Percentiles rank a stretch among this genome's conserved stretches.
Conservation (phyloP, 2,329 filamentous ascomycete species). For the Leptographium radiaticola region DNA sequence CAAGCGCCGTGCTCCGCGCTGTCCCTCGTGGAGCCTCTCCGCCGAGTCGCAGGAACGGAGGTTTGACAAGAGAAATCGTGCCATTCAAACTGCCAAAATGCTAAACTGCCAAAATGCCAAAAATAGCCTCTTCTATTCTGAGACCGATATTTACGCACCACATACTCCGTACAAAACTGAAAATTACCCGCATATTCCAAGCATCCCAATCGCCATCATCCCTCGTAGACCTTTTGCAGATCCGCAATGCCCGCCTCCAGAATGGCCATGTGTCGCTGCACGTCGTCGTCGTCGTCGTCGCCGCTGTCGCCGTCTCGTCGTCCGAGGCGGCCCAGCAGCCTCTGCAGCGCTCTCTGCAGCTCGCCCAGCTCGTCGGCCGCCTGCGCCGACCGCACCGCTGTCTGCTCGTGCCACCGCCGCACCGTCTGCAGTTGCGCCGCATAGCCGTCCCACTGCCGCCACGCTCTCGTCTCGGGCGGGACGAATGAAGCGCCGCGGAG, state of each 20-base stretch:
- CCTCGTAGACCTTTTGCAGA: not conserved
- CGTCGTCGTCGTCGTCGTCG: constrained; percentile 1
- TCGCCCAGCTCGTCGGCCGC: constrained; percentile 5
- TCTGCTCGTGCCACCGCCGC: constrained; percentile 1
- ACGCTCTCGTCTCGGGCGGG: not conserved
- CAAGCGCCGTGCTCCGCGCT: no score
- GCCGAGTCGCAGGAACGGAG: no score
- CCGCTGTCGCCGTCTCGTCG: not conserved
- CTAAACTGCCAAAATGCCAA: no score
- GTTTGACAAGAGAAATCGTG: no score
- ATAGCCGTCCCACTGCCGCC: constrained; percentile 3
- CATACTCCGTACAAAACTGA: no score
- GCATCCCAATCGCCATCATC: not conserved
- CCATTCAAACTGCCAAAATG: no score
- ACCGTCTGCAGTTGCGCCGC: constrained; percentile 2
- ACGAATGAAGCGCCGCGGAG: not conserved
- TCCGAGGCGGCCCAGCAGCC: not conserved
- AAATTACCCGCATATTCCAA: no score
- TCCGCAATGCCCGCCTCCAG: constrained; percentile 6
- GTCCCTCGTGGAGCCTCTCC: no score
- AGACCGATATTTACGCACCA: no score
- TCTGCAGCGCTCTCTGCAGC: constrained; percentile 1
- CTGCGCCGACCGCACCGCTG: not conserved
- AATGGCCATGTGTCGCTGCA: constrained; percentile 7
- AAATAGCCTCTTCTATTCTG: no score